Base-by-base conservation (phyloP, 495 filamentous ascomycete species). In the Astrothelium macrocarpum region DNA sequence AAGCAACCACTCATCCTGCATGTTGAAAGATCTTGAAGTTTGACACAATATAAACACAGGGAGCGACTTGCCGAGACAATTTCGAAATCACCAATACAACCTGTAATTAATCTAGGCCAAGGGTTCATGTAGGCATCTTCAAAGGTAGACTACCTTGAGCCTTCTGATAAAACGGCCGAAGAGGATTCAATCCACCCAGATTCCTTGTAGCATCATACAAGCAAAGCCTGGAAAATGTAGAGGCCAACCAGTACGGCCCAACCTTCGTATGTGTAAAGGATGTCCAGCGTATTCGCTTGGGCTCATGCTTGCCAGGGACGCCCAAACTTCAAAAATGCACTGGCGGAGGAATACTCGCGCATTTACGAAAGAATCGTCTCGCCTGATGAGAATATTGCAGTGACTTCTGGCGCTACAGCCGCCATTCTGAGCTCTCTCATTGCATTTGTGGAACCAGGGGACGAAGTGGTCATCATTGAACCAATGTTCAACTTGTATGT, bases 401-500 rank as follows among this genome's bases (percentile, higher is more conserved):
- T n/a, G 36, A 67, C 11, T 66, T 25, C 12, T 36, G 67, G 14
- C 20, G 26, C 20, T 59, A 34, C 20, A 65, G 66, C 16, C 65
- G 49, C 49, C 16, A 20, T 67, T 14, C 59, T 67, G 1, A 62
- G 64, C 32, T 42, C 49, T 26, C 18, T 67, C 53, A 62, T 60
- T 29, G 56, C 64, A 7, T 67, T 62, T 53, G 29, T 67, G 16
- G 28, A 65, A 26, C 66, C 32, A 25, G 66, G 64, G 5, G 66
- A 67, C 23, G 66, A 67, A 28, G 64, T 66, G 2, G 67, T 67
- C 16, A 31, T 67, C 14, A 20, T 67, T 11, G 66, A 67, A 39
- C 66, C 66, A 12, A 26, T 60, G 28, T 67, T 67, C 53, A 53
- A 66, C 26, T 28, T 60, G 66, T 67, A 58, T 18, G 32, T 9